Evolutionary conservation across 1,284 basidiomycete genomes (phyloP).

Genomic region (Fomitopsis pinicola): DNA sequence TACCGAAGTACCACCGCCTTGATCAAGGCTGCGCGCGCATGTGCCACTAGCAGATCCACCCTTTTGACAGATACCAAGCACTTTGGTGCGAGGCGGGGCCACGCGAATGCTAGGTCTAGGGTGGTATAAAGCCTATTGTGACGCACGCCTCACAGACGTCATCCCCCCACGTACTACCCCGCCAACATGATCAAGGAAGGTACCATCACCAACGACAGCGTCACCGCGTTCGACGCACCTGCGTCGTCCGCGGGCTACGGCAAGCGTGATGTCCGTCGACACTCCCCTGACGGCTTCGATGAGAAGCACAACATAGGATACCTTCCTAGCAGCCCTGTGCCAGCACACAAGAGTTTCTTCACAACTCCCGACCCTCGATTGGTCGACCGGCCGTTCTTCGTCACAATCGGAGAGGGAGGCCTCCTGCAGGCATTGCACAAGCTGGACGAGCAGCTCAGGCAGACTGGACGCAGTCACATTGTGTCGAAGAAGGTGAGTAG

Average conservation of each 20-base stretch:
- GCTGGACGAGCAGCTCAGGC: slow-evolving; percentile 53
- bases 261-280: neutral
- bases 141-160: neutral
- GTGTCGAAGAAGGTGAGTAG: slow-evolving; percentile 33
- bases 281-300: neutral
- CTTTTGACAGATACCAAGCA: neutral
- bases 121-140: neutral
- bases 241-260: neutral
- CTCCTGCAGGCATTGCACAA: slow-evolving; percentile 60
- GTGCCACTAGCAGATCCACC: neutral
- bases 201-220: neutral
- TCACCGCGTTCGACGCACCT: neutral
- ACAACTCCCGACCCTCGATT: slow-evolving; percentile 28
- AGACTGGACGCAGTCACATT: slow-evolving; percentile 52
- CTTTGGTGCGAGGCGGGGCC: neutral
- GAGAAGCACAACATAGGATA: neutral
- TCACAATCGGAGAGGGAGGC: slow-evolving; percentile 61
- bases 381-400: slow-evolving; percentile 59
- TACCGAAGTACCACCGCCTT: neutral
- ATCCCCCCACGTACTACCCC: neutral
- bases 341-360: slow-evolving; percentile 11
- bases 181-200: neutral
- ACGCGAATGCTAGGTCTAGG: neutral
- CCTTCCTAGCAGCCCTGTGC: neutral
- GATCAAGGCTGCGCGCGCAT: neutral